Percentiles rank a stretch among this genome's conserved stretches.
Evolutionary conservation across 495 filamentous ascomycete genomes (phyloP).

Genomic region (Neurospora sp.): DNA sequence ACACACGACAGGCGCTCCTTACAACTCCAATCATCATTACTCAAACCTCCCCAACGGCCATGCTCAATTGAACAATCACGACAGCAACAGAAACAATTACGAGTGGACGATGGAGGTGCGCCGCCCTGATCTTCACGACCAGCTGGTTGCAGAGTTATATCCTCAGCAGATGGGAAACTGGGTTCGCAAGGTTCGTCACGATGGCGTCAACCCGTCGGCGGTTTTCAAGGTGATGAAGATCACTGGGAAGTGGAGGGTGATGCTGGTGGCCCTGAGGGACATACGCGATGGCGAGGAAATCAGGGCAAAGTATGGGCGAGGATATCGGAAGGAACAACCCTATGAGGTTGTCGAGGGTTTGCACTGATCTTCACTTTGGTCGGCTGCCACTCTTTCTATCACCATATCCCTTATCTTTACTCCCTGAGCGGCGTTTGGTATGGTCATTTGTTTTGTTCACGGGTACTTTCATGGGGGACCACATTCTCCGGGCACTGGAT

Average conservation of each 20-base stretch:
- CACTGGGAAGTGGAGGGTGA: conserved; percentile 15
- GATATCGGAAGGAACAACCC: conserved; percentile 9
- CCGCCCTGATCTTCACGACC: conserved; percentile 14
- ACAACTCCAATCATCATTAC: not conserved
- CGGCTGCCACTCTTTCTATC: not conserved
- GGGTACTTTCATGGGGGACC: not conserved
- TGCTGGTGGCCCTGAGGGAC: conserved; percentile 13
- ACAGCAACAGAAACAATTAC: not conserved
- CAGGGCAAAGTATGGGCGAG: conserved; percentile 17
- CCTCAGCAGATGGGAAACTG: conserved; percentile 18
- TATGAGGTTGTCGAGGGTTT: conserved; percentile 14
- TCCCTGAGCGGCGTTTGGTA: not conserved
- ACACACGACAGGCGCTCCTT: not conserved
- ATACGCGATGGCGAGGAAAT: conserved; percentile 20
- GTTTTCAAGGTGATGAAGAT: conserved; percentile 14
- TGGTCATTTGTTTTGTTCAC: not conserved
- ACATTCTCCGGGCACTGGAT: not conserved
- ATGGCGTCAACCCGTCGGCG: conserved; percentile 8
- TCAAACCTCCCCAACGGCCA: not conserved
- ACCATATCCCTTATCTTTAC: not conserved
- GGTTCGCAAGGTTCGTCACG: conserved; percentile 21
- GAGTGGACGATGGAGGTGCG: conserved; percentile 17
- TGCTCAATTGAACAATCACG: not conserved
- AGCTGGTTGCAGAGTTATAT: conserved; percentile 19
- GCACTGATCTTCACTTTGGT: not conserved